phyloP scores from a whole-genome alignment of 2,329 filamentous ascomycete species.

The Aspergillus costaricaensis region DNA sequence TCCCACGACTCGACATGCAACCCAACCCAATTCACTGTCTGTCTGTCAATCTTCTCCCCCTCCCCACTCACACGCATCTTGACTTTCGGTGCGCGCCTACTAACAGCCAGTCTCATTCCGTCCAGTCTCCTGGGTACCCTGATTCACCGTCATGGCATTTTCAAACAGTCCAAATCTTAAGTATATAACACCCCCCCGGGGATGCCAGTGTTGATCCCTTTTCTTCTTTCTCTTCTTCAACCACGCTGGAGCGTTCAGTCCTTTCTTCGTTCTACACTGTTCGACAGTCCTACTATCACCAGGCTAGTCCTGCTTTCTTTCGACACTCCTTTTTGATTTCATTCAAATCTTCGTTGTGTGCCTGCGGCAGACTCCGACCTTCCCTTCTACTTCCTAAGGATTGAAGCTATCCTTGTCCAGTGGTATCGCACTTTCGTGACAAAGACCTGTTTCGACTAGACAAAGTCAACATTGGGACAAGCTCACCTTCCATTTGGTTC shows the following conservation, averaged over 20 bases:
- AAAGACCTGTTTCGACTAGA: slow-evolving; percentile 1
- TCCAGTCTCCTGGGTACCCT: background rate
- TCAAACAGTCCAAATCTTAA: background rate
- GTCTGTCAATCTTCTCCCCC: background rate
- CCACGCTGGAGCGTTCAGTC: slow-evolving; percentile 28
- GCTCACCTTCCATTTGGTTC: slow-evolving; percentile 6
- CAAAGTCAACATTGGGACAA: slow-evolving; percentile 17
- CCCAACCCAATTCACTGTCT: background rate
- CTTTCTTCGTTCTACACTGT: slow-evolving; percentile 23
- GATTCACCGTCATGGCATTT: background rate
- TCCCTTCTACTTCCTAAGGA: slow-evolving; percentile 18
- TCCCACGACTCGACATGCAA: background rate
- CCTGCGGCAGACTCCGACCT: slow-evolving; percentile 38
- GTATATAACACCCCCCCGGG: slow-evolving; percentile 23
- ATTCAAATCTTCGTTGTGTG: slow-evolving; percentile 24
- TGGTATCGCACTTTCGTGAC: background rate
- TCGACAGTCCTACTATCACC: slow-evolving; percentile 26
- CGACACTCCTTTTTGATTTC: slow-evolving; percentile 21
- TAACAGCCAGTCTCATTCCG: background rate
- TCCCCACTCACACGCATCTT: background rate
- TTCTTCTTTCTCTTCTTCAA: slow-evolving; percentile 14
- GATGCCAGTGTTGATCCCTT: slow-evolving; percentile 17
- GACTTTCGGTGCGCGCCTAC: background rate
- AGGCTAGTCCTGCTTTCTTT: slow-evolving; percentile 41
- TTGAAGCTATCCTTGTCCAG: background rate